Evolutionary conservation across 75 land plant genomes (phyloP).

Genomic region (Sequoiadendron giganteum): DNA sequence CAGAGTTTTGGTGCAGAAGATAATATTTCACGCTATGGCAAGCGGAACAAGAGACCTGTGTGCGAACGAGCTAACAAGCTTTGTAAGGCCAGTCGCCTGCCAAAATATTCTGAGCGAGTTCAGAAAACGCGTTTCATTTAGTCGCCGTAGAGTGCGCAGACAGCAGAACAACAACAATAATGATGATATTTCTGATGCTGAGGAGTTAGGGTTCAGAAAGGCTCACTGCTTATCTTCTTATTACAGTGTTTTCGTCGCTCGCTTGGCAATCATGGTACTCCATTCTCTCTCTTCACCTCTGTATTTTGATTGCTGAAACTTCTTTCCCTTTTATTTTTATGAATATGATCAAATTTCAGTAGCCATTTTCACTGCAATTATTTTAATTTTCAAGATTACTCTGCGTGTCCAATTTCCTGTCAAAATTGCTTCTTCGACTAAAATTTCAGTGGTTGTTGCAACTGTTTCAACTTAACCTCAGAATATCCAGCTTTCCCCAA

Average conservation of each 20-base stretch:
- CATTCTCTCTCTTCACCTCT: no score
- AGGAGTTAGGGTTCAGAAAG: constrained; percentile 13
- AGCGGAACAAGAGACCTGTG: not conserved
- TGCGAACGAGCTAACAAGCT: not conserved
- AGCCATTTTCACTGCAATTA: no score
- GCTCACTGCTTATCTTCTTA: constrained; percentile 49
- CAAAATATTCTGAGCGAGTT: not conserved
- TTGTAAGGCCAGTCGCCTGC: not conserved
- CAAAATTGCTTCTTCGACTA: no score
- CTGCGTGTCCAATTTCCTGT: no score
- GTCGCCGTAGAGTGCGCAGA: not conserved
- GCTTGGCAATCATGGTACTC: constrained; percentile 77
- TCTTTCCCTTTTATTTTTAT: no score
- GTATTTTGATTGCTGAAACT: no score
- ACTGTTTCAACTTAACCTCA: no score
- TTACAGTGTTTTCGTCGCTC: constrained; percentile 79
- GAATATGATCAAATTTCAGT: not conserved
- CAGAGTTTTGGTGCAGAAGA: no score
- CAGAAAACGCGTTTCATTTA: not conserved
- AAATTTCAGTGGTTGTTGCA: no score
- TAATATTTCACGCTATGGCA: no score
- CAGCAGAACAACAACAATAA: not conserved
- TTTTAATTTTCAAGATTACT: no score
- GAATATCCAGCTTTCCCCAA: no score
- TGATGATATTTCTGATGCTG: not conserved